Evolutionary conservation across 2,329 filamentous ascomycete genomes (phyloP).

Genomic region (Samsoniella hepiali): DNA sequence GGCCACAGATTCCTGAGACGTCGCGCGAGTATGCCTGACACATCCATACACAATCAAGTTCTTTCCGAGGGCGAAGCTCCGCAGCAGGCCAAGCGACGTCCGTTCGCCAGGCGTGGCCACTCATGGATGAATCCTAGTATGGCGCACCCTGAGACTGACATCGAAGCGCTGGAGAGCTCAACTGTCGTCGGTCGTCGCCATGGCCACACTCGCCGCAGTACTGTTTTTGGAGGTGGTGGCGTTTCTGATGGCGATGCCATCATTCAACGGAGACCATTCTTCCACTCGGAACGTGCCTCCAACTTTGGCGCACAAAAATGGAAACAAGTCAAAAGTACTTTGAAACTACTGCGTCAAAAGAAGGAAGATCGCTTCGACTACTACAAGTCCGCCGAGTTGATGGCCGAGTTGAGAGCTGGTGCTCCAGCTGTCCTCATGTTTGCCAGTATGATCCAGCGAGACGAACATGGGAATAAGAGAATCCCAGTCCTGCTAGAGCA

Average conservation of each 20-base stretch:
- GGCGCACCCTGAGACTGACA: conserved; percentile 47
- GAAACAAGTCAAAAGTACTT: conserved; percentile 86
- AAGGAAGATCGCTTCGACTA: conserved; percentile 90
- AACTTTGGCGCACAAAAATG: conserved; percentile 80
- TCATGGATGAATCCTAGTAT: conserved; percentile 54
- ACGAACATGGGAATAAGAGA: conserved; percentile 91
- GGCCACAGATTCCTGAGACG: conserved; percentile 54
- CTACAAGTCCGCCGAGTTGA: conserved; percentile 90
- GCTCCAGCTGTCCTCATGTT: conserved; percentile 91
- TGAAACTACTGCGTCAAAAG: conserved; percentile 74
- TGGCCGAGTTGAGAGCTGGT: conserved; percentile 90
- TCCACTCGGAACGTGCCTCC: conserved; percentile 64
- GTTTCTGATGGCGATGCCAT: conserved; percentile 61
- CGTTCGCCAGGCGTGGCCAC: conserved; percentile 57
- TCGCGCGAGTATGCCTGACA: conserved; percentile 64
- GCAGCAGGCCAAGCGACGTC: conserved; percentile 51
- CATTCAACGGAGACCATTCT: conserved; percentile 53
- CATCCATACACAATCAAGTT: conserved; percentile 56
- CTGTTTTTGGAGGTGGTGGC: conserved; percentile 63
- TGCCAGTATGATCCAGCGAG: conserved; percentile 95
- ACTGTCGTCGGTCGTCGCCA: conserved; percentile 48
- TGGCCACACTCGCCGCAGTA: conserved; percentile 64
- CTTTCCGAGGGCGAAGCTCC: conserved; percentile 74
- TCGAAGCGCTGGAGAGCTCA: conserved; percentile 50
- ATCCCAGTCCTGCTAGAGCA: conserved; percentile 95